Conservation (phyloP, 257 asterid species). For the Eucommia ulmoides region DNA sequence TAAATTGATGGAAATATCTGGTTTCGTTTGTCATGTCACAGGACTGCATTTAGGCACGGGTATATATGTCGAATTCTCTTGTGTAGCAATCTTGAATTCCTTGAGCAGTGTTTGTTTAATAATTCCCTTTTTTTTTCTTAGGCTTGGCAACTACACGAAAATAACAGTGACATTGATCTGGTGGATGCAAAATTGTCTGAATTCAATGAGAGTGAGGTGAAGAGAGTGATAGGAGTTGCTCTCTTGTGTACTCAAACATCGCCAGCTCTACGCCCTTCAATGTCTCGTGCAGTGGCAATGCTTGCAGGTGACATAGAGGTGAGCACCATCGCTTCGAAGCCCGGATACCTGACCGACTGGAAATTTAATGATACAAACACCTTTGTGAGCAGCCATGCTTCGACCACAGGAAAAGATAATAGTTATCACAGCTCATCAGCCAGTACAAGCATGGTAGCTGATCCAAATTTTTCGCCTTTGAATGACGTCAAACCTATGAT, state of each 20-base stretch:
- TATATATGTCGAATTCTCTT: no score
- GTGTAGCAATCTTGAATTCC: no score
- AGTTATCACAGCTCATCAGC: slow-evolving; percentile 5
- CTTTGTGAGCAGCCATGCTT: slow-evolving; percentile 10
- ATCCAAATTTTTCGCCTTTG: slow-evolving; percentile 16
- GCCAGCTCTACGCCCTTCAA: slow-evolving; percentile 39
- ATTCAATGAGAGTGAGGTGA: slow-evolving; percentile 28
- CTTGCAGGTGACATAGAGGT: slow-evolving; percentile 56
- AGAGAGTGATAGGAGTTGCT: slow-evolving; percentile 34
- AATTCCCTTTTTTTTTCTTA: not conserved
- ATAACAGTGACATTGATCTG: slow-evolving; percentile 22
- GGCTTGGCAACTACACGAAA: slow-evolving; percentile 44
- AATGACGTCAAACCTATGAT: slow-evolving; percentile 25
- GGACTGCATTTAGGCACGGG: no score
- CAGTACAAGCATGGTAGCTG: slow-evolving; percentile 5
- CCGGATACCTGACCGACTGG: slow-evolving; percentile 56
- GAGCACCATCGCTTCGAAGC: slow-evolving; percentile 29
- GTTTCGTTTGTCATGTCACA: no score
- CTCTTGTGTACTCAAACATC: slow-evolving; percentile 64
- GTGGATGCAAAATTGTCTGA: slow-evolving; percentile 28
- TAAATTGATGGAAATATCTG: no score
- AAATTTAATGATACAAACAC: slow-evolving; percentile 30
- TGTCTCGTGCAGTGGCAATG: slow-evolving; percentile 66
- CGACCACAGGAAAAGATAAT: not conserved
- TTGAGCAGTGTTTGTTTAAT: not conserved